Percentiles rank a stretch among this genome's conserved stretches.
These are phyloP conservation scores for Dendrothele bispora DNA, from an alignment of 768 basidiomycete species.

Conservation along the genomic window DNA sequence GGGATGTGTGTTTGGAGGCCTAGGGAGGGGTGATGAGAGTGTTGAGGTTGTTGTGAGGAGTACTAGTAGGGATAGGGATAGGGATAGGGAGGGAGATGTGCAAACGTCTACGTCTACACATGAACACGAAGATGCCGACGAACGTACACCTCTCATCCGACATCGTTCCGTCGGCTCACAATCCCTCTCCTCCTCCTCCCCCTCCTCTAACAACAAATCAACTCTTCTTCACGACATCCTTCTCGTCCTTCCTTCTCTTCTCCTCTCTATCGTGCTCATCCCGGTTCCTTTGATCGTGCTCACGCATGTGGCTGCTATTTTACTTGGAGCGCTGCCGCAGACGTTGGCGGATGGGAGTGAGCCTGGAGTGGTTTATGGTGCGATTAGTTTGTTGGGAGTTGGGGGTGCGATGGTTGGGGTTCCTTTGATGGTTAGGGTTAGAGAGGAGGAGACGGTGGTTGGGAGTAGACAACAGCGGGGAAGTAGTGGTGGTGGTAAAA, in stretches of 20 bases:
- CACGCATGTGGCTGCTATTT: slow-evolving; percentile 46
- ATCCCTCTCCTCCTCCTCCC: neutral
- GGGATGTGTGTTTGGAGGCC: slow-evolving; percentile 24
- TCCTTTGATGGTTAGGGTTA: too few relatives aligned
- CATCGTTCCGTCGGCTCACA: neutral
- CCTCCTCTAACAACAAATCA: neutral
- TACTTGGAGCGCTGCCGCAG: slow-evolving; percentile 51
- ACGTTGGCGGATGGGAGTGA: slow-evolving; percentile 62
- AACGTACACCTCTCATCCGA: slow-evolving; percentile 56
- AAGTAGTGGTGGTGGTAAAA: too few relatives aligned
- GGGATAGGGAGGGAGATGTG: slow-evolving; percentile 8
- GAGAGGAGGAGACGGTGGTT: too few relatives aligned
- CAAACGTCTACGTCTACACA: too few relatives aligned
- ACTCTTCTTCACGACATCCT: too few relatives aligned
- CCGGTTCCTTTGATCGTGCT: slow-evolving; percentile 54
- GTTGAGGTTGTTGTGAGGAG: neutral
- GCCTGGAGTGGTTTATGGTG: slow-evolving; percentile 11
- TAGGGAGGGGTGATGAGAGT: too few relatives aligned
- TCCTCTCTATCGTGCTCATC: slow-evolving; percentile 55
- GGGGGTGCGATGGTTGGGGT: too few relatives aligned
- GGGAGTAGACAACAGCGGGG: too few relatives aligned
- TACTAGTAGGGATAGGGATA: neutral
- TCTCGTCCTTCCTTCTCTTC: slow-evolving; percentile 26
- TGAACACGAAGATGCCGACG: slow-evolving; percentile 37
- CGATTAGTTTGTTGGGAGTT: slow-evolving; percentile 30